phyloP scores from a whole-genome alignment of 2,329 filamentous ascomycete species.

The Cyphellophora europaea region DNA sequence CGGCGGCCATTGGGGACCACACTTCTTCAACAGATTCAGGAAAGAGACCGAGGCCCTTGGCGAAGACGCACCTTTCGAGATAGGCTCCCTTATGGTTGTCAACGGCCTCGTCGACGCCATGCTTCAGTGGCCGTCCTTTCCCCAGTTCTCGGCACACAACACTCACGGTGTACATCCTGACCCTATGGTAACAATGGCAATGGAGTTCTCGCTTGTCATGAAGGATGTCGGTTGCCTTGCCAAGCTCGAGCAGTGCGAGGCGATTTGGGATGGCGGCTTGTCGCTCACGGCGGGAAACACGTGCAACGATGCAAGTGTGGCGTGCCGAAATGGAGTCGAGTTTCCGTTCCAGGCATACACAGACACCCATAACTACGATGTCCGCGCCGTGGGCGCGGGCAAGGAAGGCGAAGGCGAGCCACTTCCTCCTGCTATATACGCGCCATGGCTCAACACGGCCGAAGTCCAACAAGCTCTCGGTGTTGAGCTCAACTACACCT shows the following conservation, averaged over 20 bases:
- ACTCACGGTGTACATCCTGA: slow-evolving; percentile 42
- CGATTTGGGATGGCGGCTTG: slow-evolving; percentile 30
- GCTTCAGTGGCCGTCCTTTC: slow-evolving; percentile 34
- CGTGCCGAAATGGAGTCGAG: slow-evolving; percentile 57
- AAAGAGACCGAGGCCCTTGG: slow-evolving; percentile 21
- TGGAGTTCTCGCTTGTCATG: slow-evolving; percentile 35
- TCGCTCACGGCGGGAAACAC: slow-evolving; percentile 24
- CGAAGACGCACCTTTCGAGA: slow-evolving; percentile 15
- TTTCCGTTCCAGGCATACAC: slow-evolving; percentile 60
- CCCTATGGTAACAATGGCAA: slow-evolving; percentile 43
- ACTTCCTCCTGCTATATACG: slow-evolving; percentile 37
- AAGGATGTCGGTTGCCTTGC: slow-evolving; percentile 51
- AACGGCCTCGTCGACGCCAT: slow-evolving; percentile 39
- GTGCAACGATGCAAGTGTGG: slow-evolving; percentile 52
- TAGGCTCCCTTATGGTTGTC: slow-evolving; percentile 39
- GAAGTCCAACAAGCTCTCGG: slow-evolving; percentile 44
- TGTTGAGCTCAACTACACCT: slow-evolving; percentile 49
- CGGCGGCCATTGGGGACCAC: slow-evolving; percentile 21
- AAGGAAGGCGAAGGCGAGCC: slow-evolving; percentile 53
- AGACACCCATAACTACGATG: slow-evolving; percentile 40
- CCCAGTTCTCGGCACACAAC: slow-evolving; percentile 40
- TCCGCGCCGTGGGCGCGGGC: slow-evolving; percentile 64
- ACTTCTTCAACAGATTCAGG: slow-evolving; percentile 19
- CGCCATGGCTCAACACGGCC: slow-evolving; percentile 42
- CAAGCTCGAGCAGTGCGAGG: slow-evolving; percentile 41